phyloP scores from a whole-genome alignment of 2,329 filamentous ascomycete genomes.

The Zymoseptoria pseudotritici region DNA sequence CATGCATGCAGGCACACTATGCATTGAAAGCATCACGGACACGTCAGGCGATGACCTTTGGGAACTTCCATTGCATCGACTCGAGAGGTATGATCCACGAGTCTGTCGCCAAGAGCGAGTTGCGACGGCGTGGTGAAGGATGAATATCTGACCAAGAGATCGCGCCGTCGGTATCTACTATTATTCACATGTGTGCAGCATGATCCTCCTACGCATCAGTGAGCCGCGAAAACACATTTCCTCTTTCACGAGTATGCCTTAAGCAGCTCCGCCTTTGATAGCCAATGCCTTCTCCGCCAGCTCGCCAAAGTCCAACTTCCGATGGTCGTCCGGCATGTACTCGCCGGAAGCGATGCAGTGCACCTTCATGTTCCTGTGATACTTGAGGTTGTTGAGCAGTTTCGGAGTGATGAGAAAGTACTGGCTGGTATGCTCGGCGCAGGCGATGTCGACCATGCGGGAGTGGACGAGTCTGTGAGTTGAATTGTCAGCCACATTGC shows the following conservation, averaged over 20 bases:
- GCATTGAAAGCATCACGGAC: no score
- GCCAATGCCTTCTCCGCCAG: constrained; percentile 30
- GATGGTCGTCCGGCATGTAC: constrained; percentile 39
- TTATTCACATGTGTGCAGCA: background rate
- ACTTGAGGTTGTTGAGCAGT: constrained; percentile 74
- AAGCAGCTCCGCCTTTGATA: constrained; percentile 9
- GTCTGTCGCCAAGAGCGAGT: no score
- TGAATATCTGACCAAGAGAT: background rate
- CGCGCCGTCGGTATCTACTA: background rate
- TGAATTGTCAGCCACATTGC: constrained; percentile 4
- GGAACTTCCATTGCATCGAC: no score
- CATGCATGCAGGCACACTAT: no score
- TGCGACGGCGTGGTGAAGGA: background rate
- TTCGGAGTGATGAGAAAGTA: constrained; percentile 99
- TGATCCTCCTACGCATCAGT: background rate
- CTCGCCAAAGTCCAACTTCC: constrained; percentile 37
- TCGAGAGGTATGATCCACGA: no score
- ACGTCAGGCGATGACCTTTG: no score
- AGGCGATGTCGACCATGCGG: constrained; percentile 96
- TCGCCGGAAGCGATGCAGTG: constrained; percentile 91
- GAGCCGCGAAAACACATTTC: background rate
- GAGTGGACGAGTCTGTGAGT: constrained; percentile 72
- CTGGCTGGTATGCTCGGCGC: constrained; percentile 49
- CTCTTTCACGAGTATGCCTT: background rate
- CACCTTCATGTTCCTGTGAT: constrained; percentile 85